A percentile compares a stretch with the other conserved stretches of the same genome.
phyloP scores from a whole-genome alignment of 2,329 filamentous ascomycete genomes.

The Pseudonectria buxi region DNA sequence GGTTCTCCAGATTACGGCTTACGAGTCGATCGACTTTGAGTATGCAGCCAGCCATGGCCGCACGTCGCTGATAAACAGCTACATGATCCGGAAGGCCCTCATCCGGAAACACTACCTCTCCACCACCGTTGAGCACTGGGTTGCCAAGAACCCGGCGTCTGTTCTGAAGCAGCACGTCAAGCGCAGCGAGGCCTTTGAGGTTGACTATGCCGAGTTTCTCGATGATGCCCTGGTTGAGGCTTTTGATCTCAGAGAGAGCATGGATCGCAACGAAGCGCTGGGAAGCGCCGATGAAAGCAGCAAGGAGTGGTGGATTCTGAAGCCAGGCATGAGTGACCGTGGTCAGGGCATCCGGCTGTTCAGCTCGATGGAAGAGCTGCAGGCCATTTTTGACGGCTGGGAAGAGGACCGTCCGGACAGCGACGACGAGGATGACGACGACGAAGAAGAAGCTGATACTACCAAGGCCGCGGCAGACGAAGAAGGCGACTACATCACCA shows the following conservation, averaged over 20 bases:
- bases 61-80: constrained; percentile 72
- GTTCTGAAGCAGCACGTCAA: constrained; percentile 65
- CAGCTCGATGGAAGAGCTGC: constrained; percentile 75
- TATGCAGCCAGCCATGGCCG: constrained; percentile 56
- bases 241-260: constrained; percentile 75
- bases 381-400: constrained; percentile 85
- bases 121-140: constrained; percentile 76
- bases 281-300: constrained; percentile 23
- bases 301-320: constrained; percentile 93
- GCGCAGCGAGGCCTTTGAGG: constrained; percentile 77
- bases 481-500: constrained; percentile 57
- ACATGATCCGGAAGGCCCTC: constrained; percentile 90
- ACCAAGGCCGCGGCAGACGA: constrained; percentile 25
- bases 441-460: constrained; percentile 27
- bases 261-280: constrained; percentile 54
- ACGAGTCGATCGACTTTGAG: constrained; percentile 83
- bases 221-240: constrained; percentile 89
- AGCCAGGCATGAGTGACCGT: constrained; percentile 94
- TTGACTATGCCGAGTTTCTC: constrained; percentile 94
- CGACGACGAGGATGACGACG: constrained; percentile 52
- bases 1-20: constrained; percentile 74
- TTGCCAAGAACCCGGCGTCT: constrained; percentile 71
- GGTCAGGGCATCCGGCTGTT: constrained; percentile 92
- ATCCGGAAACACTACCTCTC: constrained; percentile 94
- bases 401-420: constrained; percentile 62